Evolutionary conservation across 768 basidiomycete genomes (phyloP).

Genomic region (Tricholoma hemisulphureum): DNA sequence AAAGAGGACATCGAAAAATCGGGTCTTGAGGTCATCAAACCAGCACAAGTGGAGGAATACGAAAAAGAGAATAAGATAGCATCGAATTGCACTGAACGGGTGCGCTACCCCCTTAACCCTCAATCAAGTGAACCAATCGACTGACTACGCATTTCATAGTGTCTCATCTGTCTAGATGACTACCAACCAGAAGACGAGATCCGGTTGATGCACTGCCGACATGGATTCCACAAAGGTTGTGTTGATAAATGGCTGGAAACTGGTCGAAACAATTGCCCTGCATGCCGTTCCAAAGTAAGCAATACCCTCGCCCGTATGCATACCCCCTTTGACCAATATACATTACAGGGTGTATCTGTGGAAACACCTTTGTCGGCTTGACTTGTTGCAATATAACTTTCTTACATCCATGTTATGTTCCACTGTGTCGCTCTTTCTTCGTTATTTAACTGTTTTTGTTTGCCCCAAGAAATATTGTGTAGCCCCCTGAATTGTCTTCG

Average conservation of each 20-base stretch:
- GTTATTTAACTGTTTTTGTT: background rate
- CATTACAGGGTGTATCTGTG: constrained; percentile 31
- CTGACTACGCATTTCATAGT: constrained; percentile 37
- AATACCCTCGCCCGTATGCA: constrained; percentile 4
- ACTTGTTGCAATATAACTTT: background rate
- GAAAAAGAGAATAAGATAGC: constrained; percentile 64
- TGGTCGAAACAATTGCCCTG: constrained; percentile 89
- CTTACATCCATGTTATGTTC: background rate
- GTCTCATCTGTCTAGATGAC: constrained; percentile 85
- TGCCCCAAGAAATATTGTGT: background rate
- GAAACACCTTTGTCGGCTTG: constrained; percentile 10
- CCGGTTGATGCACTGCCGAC: constrained; percentile 77
- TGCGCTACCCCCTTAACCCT: constrained; percentile 35
- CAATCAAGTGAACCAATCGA: background rate
- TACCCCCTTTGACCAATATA: background rate
- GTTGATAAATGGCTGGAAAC: constrained; percentile 87
- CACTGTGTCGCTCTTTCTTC: background rate
- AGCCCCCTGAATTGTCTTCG: background rate
- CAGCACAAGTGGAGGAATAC: constrained; percentile 48
- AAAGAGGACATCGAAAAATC: constrained; percentile 85
- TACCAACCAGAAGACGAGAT: constrained; percentile 77
- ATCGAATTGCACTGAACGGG: constrained; percentile 77
- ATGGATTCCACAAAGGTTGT: constrained; percentile 87
- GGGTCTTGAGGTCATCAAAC: constrained; percentile 74
- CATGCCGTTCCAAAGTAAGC: constrained; percentile 75